Percentiles rank a stretch among this genome's conserved stretches.
Evolutionary conservation across 140 eudicot species (phyloP).

Genomic region (Flaveria floridana): DNA sequence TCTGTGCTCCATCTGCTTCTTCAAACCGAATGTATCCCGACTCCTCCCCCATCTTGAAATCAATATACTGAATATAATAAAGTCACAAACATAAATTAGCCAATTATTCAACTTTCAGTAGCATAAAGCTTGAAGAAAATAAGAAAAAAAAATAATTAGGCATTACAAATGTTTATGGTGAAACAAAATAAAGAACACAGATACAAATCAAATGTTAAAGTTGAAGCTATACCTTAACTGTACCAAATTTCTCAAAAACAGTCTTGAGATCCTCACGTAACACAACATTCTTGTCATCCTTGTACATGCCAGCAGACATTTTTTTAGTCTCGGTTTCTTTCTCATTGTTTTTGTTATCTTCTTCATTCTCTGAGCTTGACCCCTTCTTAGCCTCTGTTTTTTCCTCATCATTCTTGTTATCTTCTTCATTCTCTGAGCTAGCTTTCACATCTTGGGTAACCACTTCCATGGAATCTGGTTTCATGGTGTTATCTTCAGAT

Average conservation of each 20-base stretch:
- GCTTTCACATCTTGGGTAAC: constrained; percentile 41
- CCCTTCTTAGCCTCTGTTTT: constrained; percentile 29
- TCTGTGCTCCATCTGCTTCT: constrained; percentile 73
- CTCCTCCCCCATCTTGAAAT: constrained; percentile 74
- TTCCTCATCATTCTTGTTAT: constrained; percentile 12
- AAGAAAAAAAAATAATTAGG: neutral
- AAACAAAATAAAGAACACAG: neutral
- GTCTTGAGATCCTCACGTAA: constrained; percentile 82
- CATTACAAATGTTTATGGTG: neutral
- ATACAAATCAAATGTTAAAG: neutral
- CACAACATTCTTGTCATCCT: constrained; percentile 70
- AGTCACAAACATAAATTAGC: neutral
- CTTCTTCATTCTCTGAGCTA: constrained; percentile 36
- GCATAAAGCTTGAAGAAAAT: neutral
- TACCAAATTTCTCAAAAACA: constrained; percentile 74
- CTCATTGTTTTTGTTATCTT: constrained; percentile 37
- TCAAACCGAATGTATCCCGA: constrained; percentile 90
- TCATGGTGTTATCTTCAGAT: constrained; percentile 24
- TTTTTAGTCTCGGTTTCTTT: constrained; percentile 37
- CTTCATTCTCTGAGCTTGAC: constrained; percentile 25
- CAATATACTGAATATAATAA: constrained; percentile 53
- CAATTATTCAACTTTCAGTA: constrained; percentile 4
- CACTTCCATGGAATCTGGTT: constrained; percentile 29
- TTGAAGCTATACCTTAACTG: constrained; percentile 60
- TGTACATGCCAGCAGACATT: constrained; percentile 41